Evolutionary conservation across 2,329 filamentous ascomycete genomes (phyloP).

Genomic region (Dactylella cylindrospora): DNA sequence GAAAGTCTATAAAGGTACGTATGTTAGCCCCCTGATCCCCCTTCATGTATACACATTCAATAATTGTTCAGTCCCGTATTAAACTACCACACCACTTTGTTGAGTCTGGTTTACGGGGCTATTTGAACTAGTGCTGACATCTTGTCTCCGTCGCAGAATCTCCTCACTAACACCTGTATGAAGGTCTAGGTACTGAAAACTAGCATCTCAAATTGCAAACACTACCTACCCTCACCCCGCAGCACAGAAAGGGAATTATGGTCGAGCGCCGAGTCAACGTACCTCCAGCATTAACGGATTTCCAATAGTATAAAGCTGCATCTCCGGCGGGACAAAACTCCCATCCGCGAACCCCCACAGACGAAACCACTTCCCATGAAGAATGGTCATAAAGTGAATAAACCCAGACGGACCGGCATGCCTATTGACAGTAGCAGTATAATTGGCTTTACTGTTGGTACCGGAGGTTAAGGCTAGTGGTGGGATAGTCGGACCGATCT

Average conservation of each 20-base stretch:
- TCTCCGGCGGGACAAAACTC: constrained; percentile 13
- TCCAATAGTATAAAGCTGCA: constrained; percentile 28
- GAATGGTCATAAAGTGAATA: constrained; percentile 18
- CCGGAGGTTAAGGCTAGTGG: constrained; percentile 3
- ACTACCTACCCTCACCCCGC: too few species aligned
- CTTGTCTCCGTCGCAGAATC: too few species aligned
- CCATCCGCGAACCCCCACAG: constrained; percentile 22
- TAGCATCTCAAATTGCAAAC: not conserved
- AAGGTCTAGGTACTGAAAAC: too few species aligned
- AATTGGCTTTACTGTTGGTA: constrained; percentile 5
- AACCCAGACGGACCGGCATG: constrained; percentile 14
- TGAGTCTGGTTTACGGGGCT: too few species aligned
- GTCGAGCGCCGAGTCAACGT: not conserved
- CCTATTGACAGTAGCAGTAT: constrained; percentile 14
- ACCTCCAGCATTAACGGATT: constrained; percentile 23
- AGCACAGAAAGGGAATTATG: not conserved
- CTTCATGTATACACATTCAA: too few species aligned
- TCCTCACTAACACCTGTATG: too few species aligned
- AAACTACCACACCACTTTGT: too few species aligned
- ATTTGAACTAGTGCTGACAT: too few species aligned
- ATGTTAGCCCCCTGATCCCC: too few species aligned
- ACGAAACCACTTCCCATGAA: constrained; percentile 24
- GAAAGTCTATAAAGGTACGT: not conserved
- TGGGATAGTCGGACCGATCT: constrained; percentile 12
- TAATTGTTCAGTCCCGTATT: not conserved